phyloP scores from a whole-genome alignment of 2,329 filamentous ascomycete species.

The Cytospora mali region DNA sequence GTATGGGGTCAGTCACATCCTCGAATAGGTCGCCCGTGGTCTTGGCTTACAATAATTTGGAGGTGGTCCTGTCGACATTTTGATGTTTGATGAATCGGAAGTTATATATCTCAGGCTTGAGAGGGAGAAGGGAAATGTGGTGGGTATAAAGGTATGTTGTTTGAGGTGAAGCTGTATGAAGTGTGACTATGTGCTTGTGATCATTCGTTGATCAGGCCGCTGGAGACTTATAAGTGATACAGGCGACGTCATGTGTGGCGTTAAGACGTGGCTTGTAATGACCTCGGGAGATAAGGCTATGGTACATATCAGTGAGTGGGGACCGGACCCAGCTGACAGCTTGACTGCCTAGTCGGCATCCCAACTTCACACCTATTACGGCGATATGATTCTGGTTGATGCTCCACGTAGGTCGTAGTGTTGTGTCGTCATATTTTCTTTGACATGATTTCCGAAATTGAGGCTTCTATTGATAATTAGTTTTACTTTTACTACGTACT shows the following conservation, averaged over 20 bases:
- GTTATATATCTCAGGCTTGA: not conserved
- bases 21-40: constrained; percentile 8
- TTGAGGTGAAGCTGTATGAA: not conserved
- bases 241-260: constrained; percentile 23
- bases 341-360: not conserved
- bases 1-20: constrained; percentile 27
- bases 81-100: constrained; percentile 40
- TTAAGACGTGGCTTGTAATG: constrained; percentile 21
- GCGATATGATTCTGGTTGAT: too few species aligned
- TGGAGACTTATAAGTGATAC: not conserved
- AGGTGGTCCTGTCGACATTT: constrained; percentile 43
- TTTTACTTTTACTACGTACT: not conserved
- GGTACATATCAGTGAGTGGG: not conserved
- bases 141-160: not conserved
- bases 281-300: not conserved
- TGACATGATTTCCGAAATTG: not conserved
- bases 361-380: not conserved
- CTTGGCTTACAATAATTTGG: constrained; percentile 60
- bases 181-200: constrained; percentile 1
- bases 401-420: not conserved
- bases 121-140: not conserved
- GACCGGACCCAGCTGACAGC: too few species aligned
- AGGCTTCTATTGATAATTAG: not conserved
- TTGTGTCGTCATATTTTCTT: not conserved
- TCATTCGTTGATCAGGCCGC: not conserved